Evolutionary conservation across 345 rosid species (phyloP), one percentile per base, ranked within the genome.

Genomic region (Citropsis articulata): DNA sequence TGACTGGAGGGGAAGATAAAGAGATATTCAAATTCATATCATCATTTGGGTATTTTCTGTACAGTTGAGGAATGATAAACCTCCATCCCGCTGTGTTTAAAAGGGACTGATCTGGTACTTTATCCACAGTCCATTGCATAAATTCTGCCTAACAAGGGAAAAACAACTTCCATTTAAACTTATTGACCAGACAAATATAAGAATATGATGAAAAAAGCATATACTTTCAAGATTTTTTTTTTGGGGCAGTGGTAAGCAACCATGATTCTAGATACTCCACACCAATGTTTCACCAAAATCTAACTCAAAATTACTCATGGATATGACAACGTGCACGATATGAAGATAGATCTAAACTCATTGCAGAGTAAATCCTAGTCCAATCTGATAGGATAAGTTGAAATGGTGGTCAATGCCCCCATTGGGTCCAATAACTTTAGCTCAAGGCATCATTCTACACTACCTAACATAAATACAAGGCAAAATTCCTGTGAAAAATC

Each of bases 21-120:
- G 95, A 81, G 82, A 96, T 81, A 77, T 93, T 92, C 84, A 92
- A 82, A 81, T 91, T 86, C 98, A 96, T 90, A 88, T 90, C 89
- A 59, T 86, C 87, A 65, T 96, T 93, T 16, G 99, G 99, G 80
- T 93, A 96, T 82, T 90, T 93, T 87, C 78, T 93, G 90, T 93
- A 96, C 78, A 93, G 86, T 71, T 92, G 97, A 56, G 99, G 99
- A 83, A 93, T 84, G 73, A 96, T 86, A 83, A 90, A 92, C 84
- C 92, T 91, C 95, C 96, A 96, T 82, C 85, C 92, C 59, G 97
- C 98, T 30, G 98, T 96, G 87, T 96, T 96, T 60, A 96, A 80
- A 71, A 96, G 93, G 80, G 93, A 81, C 84, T 93, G 96, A 57
- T 89, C 97, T 16, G 98, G 99, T 75, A 93, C 69, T 86, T 91